Conservation (phyloP, 2,329 filamentous ascomycete species). For the Penicillium janthinellum region DNA sequence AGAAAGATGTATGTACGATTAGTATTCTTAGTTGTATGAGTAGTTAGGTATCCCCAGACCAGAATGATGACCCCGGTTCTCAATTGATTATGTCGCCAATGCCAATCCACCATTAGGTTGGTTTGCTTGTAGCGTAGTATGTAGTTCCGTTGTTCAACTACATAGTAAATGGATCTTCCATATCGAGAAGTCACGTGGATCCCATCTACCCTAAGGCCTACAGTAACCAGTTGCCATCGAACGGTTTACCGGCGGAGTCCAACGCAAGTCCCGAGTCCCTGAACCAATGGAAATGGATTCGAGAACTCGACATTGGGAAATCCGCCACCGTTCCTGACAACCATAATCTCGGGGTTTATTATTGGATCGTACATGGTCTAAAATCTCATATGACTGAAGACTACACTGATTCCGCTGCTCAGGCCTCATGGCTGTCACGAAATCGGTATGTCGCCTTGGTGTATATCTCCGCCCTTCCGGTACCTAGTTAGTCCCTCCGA, state of each 20-base stretch:
- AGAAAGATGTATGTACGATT: not conserved
- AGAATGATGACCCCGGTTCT: not conserved
- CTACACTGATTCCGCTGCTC: too few relatives aligned
- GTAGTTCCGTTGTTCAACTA: too few relatives aligned
- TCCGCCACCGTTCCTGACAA: slow-evolving; percentile 1
- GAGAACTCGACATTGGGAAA: not conserved
- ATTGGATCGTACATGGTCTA: not conserved
- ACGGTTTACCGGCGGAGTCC: not conserved
- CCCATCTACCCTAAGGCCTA: not conserved
- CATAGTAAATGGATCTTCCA: too few relatives aligned
- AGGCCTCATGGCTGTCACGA: too few relatives aligned
- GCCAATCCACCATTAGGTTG: too few relatives aligned
- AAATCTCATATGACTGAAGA: not conserved
- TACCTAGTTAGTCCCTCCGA: too few relatives aligned
- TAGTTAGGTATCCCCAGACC: not conserved
- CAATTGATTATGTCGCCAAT: not conserved
- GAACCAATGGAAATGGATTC: not conserved
- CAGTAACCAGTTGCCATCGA: not conserved
- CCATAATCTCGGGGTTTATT: not conserved
- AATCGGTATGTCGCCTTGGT: not conserved
- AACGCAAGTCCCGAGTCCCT: not conserved
- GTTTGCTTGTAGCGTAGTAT: too few relatives aligned
- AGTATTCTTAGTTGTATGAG: not conserved
- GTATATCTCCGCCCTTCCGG: too few relatives aligned
- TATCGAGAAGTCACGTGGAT: not conserved